Percentiles rank a stretch among this genome's conserved stretches.
phyloP scores from a whole-genome alignment of 257 asterid species.

The Lycium barbarum region DNA sequence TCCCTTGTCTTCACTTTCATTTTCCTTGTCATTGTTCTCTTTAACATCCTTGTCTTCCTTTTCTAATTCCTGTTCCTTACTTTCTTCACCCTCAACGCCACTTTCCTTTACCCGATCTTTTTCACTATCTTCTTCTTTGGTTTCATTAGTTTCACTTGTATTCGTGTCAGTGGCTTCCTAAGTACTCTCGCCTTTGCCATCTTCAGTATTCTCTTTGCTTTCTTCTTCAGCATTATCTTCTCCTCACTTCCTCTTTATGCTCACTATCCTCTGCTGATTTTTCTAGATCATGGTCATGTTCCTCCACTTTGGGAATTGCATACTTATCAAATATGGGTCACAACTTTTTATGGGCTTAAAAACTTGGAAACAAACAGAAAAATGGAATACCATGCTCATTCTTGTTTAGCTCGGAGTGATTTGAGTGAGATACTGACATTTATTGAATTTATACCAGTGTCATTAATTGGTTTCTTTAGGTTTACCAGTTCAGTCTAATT shows the following conservation, averaged over 20 bases:
- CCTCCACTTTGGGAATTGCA: conserved; percentile 46
- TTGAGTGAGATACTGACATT: not conserved
- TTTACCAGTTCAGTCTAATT: not conserved
- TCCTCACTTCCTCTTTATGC: conserved; percentile 41
- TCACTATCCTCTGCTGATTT: conserved; percentile 52
- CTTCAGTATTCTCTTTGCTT: conserved; percentile 34
- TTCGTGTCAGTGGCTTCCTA: conserved; percentile 32
- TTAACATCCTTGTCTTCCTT: conserved; percentile 23
- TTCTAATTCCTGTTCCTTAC: conserved; percentile 28
- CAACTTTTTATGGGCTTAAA: not conserved
- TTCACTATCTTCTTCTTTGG: conserved; percentile 29
- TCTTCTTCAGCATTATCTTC: conserved; percentile 39
- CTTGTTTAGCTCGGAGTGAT: not conserved
- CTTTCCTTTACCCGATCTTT: conserved; percentile 37
- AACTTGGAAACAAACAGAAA: not conserved
- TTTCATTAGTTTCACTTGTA: not conserved
- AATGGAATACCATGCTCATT: not conserved
- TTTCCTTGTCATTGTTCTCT: conserved; percentile 25
- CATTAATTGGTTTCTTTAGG: not conserved
- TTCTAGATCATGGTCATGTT: conserved; percentile 53
- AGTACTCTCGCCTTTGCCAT: conserved; percentile 32
- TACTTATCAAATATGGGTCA: not conserved
- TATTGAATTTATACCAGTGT: not conserved
- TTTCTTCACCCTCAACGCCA: conserved; percentile 35
- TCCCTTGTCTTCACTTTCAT: conserved; percentile 32